Conservation (phyloP, 176 grass and related monocot genomes). For the Saccharum spontaneum region DNA sequence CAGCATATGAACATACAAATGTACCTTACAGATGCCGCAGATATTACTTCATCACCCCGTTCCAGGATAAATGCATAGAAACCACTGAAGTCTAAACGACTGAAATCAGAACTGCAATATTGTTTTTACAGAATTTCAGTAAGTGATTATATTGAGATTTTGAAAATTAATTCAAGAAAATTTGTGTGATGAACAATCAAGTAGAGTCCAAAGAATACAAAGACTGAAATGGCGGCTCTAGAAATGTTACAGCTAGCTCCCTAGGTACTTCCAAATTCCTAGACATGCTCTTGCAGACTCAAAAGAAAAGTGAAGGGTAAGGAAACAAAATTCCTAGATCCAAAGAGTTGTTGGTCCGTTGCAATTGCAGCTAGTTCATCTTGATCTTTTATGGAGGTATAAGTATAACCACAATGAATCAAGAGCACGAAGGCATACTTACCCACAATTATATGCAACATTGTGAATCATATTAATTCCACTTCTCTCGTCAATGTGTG, state of each 20-base stretch:
- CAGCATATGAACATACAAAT: not conserved
- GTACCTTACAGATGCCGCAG: conserved; percentile 83
- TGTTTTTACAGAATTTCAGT: conserved; percentile 28
- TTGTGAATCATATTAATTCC: conserved; percentile 94
- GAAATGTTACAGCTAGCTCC: not conserved
- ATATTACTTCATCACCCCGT: conserved; percentile 90
- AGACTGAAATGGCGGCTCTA: not conserved
- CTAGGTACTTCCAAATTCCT: not conserved
- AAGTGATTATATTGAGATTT: not conserved
- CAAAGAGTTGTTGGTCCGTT: not conserved
- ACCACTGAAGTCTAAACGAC: conserved; percentile 76
- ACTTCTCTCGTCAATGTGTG: conserved; percentile 79
- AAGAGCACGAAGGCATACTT: conserved; percentile 37
- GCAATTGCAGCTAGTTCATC: conserved; percentile 7
- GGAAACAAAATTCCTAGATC: conserved; percentile 2
- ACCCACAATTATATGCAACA: conserved; percentile 95
- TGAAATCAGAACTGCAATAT: conserved; percentile 81
- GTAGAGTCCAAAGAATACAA: not conserved
- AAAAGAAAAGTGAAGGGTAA: conserved; percentile 7
- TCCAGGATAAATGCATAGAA: conserved; percentile 97
- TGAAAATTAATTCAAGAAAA: not conserved
- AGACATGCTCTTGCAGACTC: not conserved
- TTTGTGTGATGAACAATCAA: not conserved
- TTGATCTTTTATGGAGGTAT: conserved; percentile 15
- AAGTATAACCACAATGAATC: not conserved